These are phyloP conservation scores for Tripterygium wilfordii DNA, from an alignment of 177 flowering plant species.

Conservation along the genomic window DNA sequence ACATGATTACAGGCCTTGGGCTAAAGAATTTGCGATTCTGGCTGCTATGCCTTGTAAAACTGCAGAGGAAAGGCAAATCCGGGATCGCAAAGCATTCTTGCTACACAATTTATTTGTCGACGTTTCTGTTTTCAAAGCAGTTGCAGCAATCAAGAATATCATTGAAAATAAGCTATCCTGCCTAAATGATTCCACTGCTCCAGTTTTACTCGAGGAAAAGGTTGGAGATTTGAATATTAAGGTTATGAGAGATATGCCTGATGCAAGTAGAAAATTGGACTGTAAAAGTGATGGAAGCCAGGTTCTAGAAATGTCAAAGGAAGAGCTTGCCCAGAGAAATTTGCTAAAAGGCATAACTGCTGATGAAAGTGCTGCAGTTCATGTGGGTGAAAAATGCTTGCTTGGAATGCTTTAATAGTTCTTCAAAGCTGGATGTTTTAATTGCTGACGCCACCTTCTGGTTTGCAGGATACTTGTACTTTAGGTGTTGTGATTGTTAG, in stretches of 20 bases:
- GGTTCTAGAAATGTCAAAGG: slow-evolving; percentile 44
- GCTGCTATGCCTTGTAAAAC: slow-evolving; percentile 93
- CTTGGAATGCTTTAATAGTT: slow-evolving; percentile 1
- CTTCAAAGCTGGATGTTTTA: neutral
- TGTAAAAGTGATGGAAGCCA: slow-evolving; percentile 69
- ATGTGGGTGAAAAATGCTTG: slow-evolving; percentile 40
- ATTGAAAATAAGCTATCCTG: slow-evolving; percentile 25
- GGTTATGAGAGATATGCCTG: slow-evolving; percentile 56
- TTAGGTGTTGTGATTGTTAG: slow-evolving; percentile 78
- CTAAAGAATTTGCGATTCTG: slow-evolving; percentile 69
- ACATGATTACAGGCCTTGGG: slow-evolving; percentile 65
- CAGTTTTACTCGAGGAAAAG: slow-evolving; percentile 42
- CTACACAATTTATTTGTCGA: slow-evolving; percentile 93
- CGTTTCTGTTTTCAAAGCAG: slow-evolving; percentile 79
- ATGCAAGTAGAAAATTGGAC: slow-evolving; percentile 69
- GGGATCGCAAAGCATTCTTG: slow-evolving; percentile 85
- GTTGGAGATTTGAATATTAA: slow-evolving; percentile 65
- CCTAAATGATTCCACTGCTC: slow-evolving; percentile 13
- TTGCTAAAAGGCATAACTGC: slow-evolving; percentile 93
- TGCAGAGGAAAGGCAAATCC: slow-evolving; percentile 79
- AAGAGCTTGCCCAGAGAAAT: slow-evolving; percentile 67
- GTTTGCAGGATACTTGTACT: slow-evolving; percentile 80
- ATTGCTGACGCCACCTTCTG: slow-evolving; percentile 13
- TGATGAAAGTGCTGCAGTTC: slow-evolving; percentile 90
- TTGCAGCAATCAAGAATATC: slow-evolving; percentile 43